A percentile compares a stretch with the other conserved stretches of the same genome.
phyloP scores from a whole-genome alignment of 2,329 filamentous ascomycete genomes.

The Dothideomycetidae sp. region DNA sequence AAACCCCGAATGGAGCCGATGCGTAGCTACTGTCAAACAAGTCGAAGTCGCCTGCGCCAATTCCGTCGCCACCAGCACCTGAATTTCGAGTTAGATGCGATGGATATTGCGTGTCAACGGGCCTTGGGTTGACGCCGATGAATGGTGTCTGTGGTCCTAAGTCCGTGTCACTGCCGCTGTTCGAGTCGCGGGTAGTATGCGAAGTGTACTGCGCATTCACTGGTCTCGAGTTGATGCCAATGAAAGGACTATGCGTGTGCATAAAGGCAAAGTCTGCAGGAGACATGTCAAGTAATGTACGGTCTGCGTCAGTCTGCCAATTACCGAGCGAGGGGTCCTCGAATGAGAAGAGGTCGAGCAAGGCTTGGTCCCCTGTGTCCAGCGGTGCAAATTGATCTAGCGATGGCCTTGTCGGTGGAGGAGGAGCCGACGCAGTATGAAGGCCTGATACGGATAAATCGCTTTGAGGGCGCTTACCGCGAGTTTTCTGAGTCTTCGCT shows the following conservation, averaged over 20 bases:
- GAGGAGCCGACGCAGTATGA: not conserved
- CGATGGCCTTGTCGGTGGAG: not conserved
- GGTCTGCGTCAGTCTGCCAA: conserved; percentile 6
- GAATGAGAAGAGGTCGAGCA: conserved; percentile 5
- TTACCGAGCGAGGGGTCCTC: conserved; percentile 3
- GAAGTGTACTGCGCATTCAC: no score
- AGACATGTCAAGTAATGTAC: conserved; percentile 10
- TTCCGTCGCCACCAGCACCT: no score
- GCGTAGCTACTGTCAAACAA: no score
- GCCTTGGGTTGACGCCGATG: no score
- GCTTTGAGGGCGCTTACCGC: not conserved
- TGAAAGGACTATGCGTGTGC: not conserved
- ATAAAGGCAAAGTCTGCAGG: not conserved
- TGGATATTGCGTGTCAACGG: no score
- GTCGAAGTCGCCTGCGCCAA: no score
- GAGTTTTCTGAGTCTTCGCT: conserved; percentile 1
- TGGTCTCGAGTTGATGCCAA: no score
- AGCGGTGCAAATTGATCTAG: not conserved
- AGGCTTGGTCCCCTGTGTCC: not conserved
- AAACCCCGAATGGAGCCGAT: no score
- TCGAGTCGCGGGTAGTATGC: no score
- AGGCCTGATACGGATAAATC: not conserved
- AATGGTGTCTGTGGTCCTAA: no score
- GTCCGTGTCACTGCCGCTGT: no score
- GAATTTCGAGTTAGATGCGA: no score